These are phyloP conservation scores for Penicillium corylophilum DNA, from an alignment of 2,329 filamentous ascomycete species.

Conservation along the genomic window DNA sequence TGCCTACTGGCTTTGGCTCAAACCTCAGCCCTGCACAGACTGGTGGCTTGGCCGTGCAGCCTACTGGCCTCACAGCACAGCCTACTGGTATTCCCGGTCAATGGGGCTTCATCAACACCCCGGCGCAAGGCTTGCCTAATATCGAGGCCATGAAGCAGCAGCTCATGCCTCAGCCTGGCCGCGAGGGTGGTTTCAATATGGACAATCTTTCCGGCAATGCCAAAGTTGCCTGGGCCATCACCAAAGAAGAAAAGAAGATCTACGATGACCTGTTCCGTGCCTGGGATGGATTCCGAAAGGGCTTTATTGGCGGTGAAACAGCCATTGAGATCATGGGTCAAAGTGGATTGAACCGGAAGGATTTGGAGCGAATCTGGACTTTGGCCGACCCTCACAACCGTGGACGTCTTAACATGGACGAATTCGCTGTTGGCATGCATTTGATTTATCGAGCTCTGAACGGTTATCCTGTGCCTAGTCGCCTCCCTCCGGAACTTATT, in stretches of 20 bases:
- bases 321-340: constrained; percentile 97
- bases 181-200: constrained; percentile 82
- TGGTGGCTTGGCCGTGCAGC: constrained; percentile 80
- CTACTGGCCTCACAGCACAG: constrained; percentile 85
- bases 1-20: constrained; percentile 73
- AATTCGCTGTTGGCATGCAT: constrained; percentile 98
- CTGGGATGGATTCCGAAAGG: constrained; percentile 93
- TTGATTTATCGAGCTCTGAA: constrained; percentile 97
- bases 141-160: constrained; percentile 88
- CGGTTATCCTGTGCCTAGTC: constrained; percentile 85
- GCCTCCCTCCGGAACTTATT: constrained; percentile 85
- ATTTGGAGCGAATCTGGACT: constrained; percentile 92
- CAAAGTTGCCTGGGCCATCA: constrained; percentile 96
- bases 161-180: constrained; percentile 96
- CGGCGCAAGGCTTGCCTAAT: constrained; percentile 83
- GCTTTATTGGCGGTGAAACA: constrained; percentile 85
- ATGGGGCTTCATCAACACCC: constrained; percentile 97
- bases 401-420: constrained; percentile 89
- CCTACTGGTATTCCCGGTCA: constrained; percentile 91
- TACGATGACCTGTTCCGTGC: constrained; percentile 94
- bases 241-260: constrained; percentile 95
- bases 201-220: constrained; percentile 88
- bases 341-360: constrained; percentile 85
- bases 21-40: constrained; percentile 61
- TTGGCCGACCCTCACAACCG: constrained; percentile 91